Evolutionary conservation across 495 filamentous ascomycete genomes (phyloP).

Genomic region (Penicillium daleae): DNA sequence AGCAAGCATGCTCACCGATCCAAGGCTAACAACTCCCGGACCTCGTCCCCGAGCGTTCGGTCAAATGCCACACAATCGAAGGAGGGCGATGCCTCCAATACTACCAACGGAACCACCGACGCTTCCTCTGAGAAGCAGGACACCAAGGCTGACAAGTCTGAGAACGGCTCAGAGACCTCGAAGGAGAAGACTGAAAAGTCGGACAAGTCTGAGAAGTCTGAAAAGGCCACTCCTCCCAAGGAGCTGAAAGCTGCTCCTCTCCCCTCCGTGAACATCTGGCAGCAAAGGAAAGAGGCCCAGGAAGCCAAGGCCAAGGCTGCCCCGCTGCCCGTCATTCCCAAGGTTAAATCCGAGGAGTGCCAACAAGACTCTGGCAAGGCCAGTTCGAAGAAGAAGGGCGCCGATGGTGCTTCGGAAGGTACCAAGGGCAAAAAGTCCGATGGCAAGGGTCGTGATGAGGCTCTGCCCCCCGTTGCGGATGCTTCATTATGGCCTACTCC

Average conservation of each 20-base stretch:
- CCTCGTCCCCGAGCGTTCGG: slow-evolving; percentile 70
- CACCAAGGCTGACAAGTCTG: slow-evolving; percentile 37
- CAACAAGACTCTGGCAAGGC: slow-evolving; percentile 49
- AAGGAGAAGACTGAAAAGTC: slow-evolving; percentile 43
- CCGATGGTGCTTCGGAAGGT: slow-evolving; percentile 33
- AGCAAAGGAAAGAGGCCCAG: slow-evolving; percentile 69
- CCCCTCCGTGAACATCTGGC: slow-evolving; percentile 86
- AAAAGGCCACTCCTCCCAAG: slow-evolving; percentile 50
- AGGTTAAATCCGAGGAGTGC: slow-evolving; percentile 46
- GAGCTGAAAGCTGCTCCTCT: slow-evolving; percentile 78
- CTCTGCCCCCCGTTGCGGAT: slow-evolving; percentile 67
- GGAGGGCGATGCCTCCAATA: slow-evolving; percentile 70
- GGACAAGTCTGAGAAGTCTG: slow-evolving; percentile 40
- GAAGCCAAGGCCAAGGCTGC: slow-evolving; percentile 66
- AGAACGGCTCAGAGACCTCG: slow-evolving; percentile 32
- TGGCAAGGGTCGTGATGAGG: slow-evolving; percentile 48
- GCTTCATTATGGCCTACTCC: slow-evolving; percentile 87
- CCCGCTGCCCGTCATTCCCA: slow-evolving; percentile 30
- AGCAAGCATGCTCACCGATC: slow-evolving; percentile 39
- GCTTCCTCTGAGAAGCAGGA: slow-evolving; percentile 70
- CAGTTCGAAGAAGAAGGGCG: slow-evolving; percentile 51
- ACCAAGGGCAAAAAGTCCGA: slow-evolving; percentile 50
- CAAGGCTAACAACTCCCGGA: slow-evolving; percentile 53
- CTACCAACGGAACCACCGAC: slow-evolving; percentile 66
- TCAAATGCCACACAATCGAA: slow-evolving; percentile 66